These are phyloP conservation scores for Neofusicoccum sp. DNA, from an alignment of 2,329 filamentous ascomycete genomes.

Conservation along the genomic window DNA sequence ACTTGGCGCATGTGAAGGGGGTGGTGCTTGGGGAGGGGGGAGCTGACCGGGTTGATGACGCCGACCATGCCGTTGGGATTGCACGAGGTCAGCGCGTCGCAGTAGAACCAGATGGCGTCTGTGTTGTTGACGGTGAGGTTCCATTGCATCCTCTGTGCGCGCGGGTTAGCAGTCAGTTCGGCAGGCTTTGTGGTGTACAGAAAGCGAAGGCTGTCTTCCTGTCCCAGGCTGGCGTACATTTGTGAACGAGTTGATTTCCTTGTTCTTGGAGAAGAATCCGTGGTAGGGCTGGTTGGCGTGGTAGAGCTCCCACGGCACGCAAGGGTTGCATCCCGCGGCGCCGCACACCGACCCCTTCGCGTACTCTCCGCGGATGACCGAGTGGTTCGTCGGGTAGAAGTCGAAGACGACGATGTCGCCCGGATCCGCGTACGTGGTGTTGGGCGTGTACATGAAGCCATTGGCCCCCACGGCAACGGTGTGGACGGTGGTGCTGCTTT, in stretches of 20 bases:
- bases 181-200: no score
- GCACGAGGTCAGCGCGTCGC: slow-evolving; percentile 63
- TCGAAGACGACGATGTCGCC: slow-evolving; percentile 39
- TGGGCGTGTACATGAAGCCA: slow-evolving; percentile 36
- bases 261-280: slow-evolving; percentile 34
- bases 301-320: slow-evolving; percentile 37
- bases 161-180: neutral
- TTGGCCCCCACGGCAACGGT: slow-evolving; percentile 38
- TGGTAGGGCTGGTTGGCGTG: slow-evolving; percentile 27
- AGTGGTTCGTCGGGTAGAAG: slow-evolving; percentile 45
- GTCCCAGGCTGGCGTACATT: slow-evolving; percentile 22
- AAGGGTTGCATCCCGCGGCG: slow-evolving; percentile 30
- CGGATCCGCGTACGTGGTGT: slow-evolving; percentile 32
- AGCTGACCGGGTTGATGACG: slow-evolving; percentile 65
- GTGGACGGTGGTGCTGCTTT: slow-evolving; percentile 23
- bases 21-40: no score
- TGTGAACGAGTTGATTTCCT: slow-evolving; percentile 26
- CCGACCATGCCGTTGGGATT: slow-evolving; percentile 68
- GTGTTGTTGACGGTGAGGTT: slow-evolving; percentile 37
- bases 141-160: slow-evolving; percentile 19
- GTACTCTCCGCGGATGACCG: slow-evolving; percentile 42
- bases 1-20: neutral
- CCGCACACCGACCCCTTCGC: slow-evolving; percentile 18
- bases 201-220: no score
- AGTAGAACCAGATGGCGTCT: slow-evolving; percentile 40